Percentiles rank a stretch among this genome's conserved stretches.
These are phyloP conservation scores for Geranium rotundifolium DNA, from an alignment of 345 rosid genomes.

Conservation along the genomic window DNA sequence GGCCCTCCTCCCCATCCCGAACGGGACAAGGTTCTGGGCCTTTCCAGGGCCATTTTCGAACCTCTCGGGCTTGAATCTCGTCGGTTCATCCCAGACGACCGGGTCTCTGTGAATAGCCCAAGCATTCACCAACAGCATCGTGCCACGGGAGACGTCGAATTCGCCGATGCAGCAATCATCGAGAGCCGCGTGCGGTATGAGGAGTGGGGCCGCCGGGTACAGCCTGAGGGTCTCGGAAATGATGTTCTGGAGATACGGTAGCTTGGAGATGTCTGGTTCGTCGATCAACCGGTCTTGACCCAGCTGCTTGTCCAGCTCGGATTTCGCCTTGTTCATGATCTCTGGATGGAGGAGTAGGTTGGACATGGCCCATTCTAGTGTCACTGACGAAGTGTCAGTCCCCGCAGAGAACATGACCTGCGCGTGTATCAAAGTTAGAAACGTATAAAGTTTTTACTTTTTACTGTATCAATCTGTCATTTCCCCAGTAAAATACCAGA, in stretches of 20 bases:
- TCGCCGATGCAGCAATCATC: constrained; percentile 32
- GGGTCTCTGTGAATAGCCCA: constrained; percentile 53
- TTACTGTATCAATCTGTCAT: too few species aligned
- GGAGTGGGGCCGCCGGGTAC: constrained; percentile 26
- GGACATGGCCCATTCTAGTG: constrained; percentile 44
- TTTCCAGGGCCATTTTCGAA: constrained; percentile 14
- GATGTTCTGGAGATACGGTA: constrained; percentile 29
- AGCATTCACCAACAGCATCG: constrained; percentile 25
- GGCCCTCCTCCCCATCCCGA: constrained; percentile 29
- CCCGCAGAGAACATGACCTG: constrained; percentile 32
- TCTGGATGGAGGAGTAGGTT: constrained; percentile 30
- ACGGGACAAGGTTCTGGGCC: constrained; percentile 23
- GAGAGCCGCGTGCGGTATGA: constrained; percentile 26
- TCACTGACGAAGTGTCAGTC: constrained; percentile 28
- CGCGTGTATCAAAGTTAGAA: neutral
- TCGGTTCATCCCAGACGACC: constrained; percentile 29
- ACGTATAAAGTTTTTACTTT: too few species aligned
- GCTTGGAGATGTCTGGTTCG: constrained; percentile 22
- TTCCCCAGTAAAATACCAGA: too few species aligned
- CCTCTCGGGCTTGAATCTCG: constrained; percentile 38
- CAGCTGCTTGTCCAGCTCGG: constrained; percentile 18
- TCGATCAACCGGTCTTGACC: constrained; percentile 20
- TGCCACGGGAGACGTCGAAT: constrained; percentile 29
- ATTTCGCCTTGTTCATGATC: constrained; percentile 25
- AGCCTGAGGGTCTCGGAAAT: constrained; percentile 36